Evolutionary conservation across 495 filamentous ascomycete genomes (phyloP).

Genomic region (Trichocladium uniseriatum): DNA sequence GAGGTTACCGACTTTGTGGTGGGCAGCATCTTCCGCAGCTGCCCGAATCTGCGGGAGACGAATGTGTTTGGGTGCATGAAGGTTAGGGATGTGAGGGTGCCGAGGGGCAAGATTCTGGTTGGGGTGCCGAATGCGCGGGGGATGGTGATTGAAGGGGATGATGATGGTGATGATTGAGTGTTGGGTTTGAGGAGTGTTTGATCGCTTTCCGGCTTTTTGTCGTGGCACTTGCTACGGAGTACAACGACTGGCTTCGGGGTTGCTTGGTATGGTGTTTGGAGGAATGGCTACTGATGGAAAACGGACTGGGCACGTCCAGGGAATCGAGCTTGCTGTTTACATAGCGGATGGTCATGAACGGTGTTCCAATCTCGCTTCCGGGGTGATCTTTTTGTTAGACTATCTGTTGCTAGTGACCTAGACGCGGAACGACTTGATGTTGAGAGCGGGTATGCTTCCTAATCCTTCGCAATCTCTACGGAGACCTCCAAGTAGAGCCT

Average conservation of each 20-base stretch:
- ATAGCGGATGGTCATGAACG: too few relatives aligned
- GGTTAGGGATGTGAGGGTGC: conserved; percentile 59
- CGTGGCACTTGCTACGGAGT: background rate
- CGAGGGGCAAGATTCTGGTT: conserved; percentile 64
- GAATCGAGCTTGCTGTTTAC: too few relatives aligned
- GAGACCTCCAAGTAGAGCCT: too few relatives aligned
- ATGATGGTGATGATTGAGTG: conserved; percentile 10
- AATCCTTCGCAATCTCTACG: too few relatives aligned
- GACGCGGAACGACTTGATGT: too few relatives aligned
- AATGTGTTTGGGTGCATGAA: conserved; percentile 82
- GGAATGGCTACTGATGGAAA: too few relatives aligned
- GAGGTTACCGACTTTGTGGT: conserved; percentile 65
- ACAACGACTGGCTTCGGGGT: too few relatives aligned
- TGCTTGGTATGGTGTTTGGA: background rate
- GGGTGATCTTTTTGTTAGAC: too few relatives aligned
- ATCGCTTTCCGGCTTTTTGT: background rate
- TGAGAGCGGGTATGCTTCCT: too few relatives aligned
- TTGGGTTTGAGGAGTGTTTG: background rate
- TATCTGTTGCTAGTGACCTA: too few relatives aligned
- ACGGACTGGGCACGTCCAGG: too few relatives aligned
- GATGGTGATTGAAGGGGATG: conserved; percentile 44
- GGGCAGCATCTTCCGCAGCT: conserved; percentile 62
- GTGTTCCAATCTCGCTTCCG: too few relatives aligned
- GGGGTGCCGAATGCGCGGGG: conserved; percentile 61
- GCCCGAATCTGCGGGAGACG: conserved; percentile 60